A percentile compares a stretch with the other conserved stretches of the same genome.
These are phyloP conservation scores for Kodamaea ohmeri DNA, from an alignment of 1,139 yeast species.

Conservation along the genomic window DNA sequence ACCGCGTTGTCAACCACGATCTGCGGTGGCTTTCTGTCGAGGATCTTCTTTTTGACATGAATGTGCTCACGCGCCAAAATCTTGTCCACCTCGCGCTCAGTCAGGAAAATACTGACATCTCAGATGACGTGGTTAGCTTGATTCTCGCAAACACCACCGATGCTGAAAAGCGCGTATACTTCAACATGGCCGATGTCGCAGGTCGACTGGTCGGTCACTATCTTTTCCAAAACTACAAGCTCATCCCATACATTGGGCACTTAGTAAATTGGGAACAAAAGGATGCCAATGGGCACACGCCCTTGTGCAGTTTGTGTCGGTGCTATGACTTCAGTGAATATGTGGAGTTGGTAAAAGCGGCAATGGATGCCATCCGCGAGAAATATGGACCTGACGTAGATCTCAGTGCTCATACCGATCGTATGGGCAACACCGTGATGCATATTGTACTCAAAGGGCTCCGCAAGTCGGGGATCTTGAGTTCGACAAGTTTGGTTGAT, in stretches of 20 bases:
- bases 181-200: conserved; percentile 48
- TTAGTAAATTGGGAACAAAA: conserved; percentile 67
- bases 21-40: conserved; percentile 57
- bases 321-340: conserved; percentile 80
- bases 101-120: conserved; percentile 48
- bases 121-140: conserved; percentile 47
- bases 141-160: conserved; percentile 42
- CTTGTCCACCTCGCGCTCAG: conserved; percentile 61
- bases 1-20: conserved; percentile 41
- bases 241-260: conserved; percentile 55
- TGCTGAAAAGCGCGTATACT: conserved; percentile 47
- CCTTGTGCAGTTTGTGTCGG: conserved; percentile 71
- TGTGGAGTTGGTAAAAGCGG: conserved; percentile 43
- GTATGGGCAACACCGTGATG: conserved; percentile 68
- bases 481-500: conserved; percentile 37
- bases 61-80: conserved; percentile 47
- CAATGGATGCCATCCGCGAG: conserved; percentile 43
- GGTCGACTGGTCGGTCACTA: conserved; percentile 74
- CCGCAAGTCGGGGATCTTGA: conserved; percentile 34
- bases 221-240: conserved; percentile 54
- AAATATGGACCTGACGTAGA: conserved; percentile 42
- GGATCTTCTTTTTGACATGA: conserved; percentile 63
- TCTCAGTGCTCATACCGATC: conserved; percentile 65
- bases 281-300: conserved; percentile 74
- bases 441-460: conserved; percentile 61